Percentiles rank a stretch among this genome's conserved stretches.
Evolutionary conservation across 306 rosid species (phyloP).

Genomic region (Rosa chinensis): DNA sequence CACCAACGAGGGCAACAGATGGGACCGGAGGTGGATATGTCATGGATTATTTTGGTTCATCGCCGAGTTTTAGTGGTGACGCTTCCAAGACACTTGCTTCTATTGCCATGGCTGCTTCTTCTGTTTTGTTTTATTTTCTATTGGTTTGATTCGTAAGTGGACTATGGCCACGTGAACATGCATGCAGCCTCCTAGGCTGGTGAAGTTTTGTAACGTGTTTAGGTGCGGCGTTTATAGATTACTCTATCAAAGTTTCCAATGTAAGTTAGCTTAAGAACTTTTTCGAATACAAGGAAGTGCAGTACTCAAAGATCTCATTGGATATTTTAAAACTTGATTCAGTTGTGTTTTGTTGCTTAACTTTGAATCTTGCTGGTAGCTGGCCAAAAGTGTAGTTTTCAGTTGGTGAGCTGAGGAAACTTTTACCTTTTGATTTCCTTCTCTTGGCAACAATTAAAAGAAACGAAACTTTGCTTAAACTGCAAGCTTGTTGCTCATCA

Average conservation of each 20-base stretch:
- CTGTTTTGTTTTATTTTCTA: not conserved
- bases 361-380: not conserved
- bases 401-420: too few relatives aligned
- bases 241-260: not conserved
- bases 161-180: not conserved
- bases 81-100: not conserved
- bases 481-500: too few relatives aligned
- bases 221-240: not conserved
- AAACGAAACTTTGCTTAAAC: too few relatives aligned
- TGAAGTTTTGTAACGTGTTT: not conserved
- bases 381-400: not conserved
- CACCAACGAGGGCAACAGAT: not conserved
- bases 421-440: too few relatives aligned
- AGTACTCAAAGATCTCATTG: not conserved
- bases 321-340: not conserved
- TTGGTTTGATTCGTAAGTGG: not conserved
- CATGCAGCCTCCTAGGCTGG: not conserved
- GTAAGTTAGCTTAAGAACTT: not conserved
- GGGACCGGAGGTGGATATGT: not conserved
- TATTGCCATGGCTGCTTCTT: not conserved
- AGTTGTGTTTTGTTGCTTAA: not conserved
- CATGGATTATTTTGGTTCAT: not conserved
- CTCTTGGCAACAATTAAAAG: too few relatives aligned
- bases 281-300: not conserved
- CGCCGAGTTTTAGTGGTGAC: not conserved